Evolutionary conservation across 371 early-diverging fungal genomes (phyloP), one percentile per base, ranked within the genome.

Genomic region (Mucor indicus): DNA sequence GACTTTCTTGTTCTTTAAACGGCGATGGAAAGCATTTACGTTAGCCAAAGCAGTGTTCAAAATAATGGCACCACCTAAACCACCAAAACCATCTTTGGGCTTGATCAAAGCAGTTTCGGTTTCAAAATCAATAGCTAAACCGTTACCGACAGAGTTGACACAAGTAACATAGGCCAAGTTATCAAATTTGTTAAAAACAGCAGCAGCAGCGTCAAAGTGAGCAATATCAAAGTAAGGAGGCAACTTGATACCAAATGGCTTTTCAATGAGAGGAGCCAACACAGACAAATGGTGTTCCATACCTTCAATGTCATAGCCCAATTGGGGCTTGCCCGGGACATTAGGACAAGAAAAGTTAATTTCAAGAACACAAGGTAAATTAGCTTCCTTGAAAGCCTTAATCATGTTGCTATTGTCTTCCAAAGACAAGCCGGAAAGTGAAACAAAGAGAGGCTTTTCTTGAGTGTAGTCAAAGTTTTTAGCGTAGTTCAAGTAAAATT

Each of bases 81-180:
- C 76, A 60, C 76, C 76, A 53, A 76, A 76, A 4, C 72, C 72
- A 58, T 72, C 76, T 51, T 72, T 72, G 37, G 76, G 76, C 50
- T 70, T 72, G 29, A 76, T 69, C 52, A 68, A 32, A 4, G 67
- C 72, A 2, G 67, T 59, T 39, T 76, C 76, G 11, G 76, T 72
- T 16, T 70, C 72, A 37, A 72, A 57, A 40, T 76, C 76, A 51
- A 76, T 72, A 22, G 72, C 72, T 20, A 76, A 48, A 30, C 76
- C 76, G 30, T 72, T 72, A 50, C 76, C 76, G 15, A 76, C 72
- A 6, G 76, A 72, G 48, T 76, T 76, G 42, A 76, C 66, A 39
- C 72, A 72, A 15, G 76, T 76, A 3, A 76, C 63, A 44, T 57
- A 76, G 1, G 60, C 64, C 30, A 76, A 38, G 32, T 70, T 63